phyloP scores from a whole-genome alignment of 305 asterid species.

The Fraxinus platypoda region DNA sequence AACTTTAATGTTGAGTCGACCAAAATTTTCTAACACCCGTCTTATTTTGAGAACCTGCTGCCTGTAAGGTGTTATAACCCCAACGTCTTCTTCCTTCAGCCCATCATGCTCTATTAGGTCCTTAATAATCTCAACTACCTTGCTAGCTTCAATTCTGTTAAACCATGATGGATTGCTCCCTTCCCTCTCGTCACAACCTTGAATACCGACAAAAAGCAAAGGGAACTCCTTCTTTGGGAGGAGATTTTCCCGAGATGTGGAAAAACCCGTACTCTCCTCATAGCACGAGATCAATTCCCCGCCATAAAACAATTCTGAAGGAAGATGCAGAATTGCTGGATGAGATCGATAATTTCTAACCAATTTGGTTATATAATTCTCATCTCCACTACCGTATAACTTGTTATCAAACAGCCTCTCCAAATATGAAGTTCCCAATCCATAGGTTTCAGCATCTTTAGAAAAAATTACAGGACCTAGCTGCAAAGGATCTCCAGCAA shows the following conservation, averaged over 20 bases:
- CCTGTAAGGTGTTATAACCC: conserved; percentile 89
- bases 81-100: conserved; percentile 65
- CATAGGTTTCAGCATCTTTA: conserved; percentile 59
- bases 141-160: conserved; percentile 89
- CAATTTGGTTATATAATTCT: conserved; percentile 54
- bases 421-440: conserved; percentile 76
- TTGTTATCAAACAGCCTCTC: conserved; percentile 66
- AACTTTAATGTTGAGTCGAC: conserved; percentile 48
- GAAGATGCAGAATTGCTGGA: conserved; percentile 68
- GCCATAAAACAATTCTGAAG: conserved; percentile 70
- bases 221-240: conserved; percentile 75
- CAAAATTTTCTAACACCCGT: conserved; percentile 58
- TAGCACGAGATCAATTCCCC: conserved; percentile 72
- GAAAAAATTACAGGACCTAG: conserved; percentile 83
- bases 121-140: conserved; percentile 61
- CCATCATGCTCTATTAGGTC: conserved; percentile 50
- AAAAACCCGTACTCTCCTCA: conserved; percentile 30
- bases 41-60: conserved; percentile 84
- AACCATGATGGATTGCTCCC: conserved; percentile 97
- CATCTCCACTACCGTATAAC: conserved; percentile 42
- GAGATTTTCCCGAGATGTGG: conserved; percentile 41
- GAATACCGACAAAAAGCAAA: conserved; percentile 74
- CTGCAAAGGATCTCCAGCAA: conserved; percentile 97
- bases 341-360: conserved; percentile 83
- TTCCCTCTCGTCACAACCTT: conserved; percentile 94